Evolutionary conservation across 108 stramenopile species (phyloP).

Genomic region (Cyclotella sp.): DNA sequence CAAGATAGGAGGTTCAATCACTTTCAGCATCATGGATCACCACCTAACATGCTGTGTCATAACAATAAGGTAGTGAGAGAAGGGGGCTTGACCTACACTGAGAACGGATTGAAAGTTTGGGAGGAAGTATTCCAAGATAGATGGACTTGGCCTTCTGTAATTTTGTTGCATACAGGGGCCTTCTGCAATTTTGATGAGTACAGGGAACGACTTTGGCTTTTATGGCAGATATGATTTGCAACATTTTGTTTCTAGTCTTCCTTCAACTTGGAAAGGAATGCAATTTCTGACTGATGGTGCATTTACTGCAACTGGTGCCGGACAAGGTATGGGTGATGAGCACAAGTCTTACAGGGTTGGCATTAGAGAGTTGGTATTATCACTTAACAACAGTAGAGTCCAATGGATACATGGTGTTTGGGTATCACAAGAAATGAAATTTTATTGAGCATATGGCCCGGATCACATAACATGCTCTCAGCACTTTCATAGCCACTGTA

Average conservation of each 20-base stretch:
- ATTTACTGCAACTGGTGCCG: constrained; percentile 20
- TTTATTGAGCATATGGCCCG: constrained; percentile 23
- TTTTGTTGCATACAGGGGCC: too few species aligned
- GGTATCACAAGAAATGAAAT: constrained; percentile 30
- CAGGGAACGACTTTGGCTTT: constrained; percentile 3
- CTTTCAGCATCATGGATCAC: constrained; percentile 13
- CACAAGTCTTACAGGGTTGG: not conserved
- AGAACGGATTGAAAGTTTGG: constrained; percentile 35
- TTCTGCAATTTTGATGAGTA: constrained; percentile 6
- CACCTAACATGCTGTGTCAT: constrained; percentile 22
- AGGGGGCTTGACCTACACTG: constrained; percentile 17
- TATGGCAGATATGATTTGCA: constrained; percentile 11
- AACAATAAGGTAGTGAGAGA: constrained; percentile 35
- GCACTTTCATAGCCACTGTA: constrained; percentile 36
- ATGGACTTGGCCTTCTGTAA: constrained; percentile 34
- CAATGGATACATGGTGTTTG: constrained; percentile 31
- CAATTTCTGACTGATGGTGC: constrained; percentile 15
- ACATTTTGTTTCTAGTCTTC: not conserved
- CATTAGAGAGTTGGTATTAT: not conserved
- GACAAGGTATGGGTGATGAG: not conserved
- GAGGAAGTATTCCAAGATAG: constrained; percentile 35
- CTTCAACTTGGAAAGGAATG: constrained; percentile 29
- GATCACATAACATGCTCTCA: constrained; percentile 21
- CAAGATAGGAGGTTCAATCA: constrained; percentile 33
- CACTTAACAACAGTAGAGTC: constrained; percentile 24